A percentile compares a stretch with the other conserved stretches of the same genome.
Evolutionary conservation across 164 flowering plant genomes (phyloP).

Genomic region (Aristolochia contorta): DNA sequence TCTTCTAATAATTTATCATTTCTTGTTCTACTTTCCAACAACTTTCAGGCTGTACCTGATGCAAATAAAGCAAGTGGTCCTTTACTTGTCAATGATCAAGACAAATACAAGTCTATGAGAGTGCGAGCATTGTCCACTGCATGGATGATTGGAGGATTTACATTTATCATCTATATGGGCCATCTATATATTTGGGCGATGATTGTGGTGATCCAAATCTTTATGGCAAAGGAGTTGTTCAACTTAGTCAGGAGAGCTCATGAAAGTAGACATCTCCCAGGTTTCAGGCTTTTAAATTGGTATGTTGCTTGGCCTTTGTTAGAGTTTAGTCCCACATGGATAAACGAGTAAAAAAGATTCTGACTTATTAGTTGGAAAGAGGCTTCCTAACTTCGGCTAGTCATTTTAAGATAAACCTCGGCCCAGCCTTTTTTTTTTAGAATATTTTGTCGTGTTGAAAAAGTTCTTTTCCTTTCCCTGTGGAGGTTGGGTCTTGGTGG

Average conservation of each 20-base stretch:
- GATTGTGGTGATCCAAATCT: constrained; percentile 88
- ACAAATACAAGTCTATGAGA: constrained; percentile 76
- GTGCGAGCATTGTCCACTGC: constrained; percentile 65
- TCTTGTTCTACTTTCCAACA: not conserved
- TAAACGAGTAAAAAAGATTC: too few species aligned
- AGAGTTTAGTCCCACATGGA: too few species aligned
- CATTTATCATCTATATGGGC: constrained; percentile 72
- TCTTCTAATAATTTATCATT: not conserved
- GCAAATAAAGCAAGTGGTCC: constrained; percentile 35
- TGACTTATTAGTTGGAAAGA: too few species aligned
- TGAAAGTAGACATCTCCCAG: constrained; percentile 83
- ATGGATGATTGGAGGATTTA: constrained; percentile 96
- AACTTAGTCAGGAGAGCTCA: constrained; percentile 64
- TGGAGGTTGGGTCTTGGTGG: too few species aligned
- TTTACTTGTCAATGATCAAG: constrained; percentile 73
- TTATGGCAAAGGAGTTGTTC: constrained; percentile 89
- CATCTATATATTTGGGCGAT: constrained; percentile 94
- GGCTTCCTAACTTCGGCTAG: too few species aligned
- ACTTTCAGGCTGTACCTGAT: constrained; percentile 40
- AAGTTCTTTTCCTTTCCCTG: too few species aligned
- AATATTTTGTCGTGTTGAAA: too few species aligned
- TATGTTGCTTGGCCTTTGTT: constrained; percentile 19
- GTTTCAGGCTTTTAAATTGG: constrained; percentile 94
- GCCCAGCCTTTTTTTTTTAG: too few species aligned
- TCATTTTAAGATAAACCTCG: too few species aligned